phyloP scores from a whole-genome alignment of 768 basidiomycete species.

The Epithele typhae region DNA sequence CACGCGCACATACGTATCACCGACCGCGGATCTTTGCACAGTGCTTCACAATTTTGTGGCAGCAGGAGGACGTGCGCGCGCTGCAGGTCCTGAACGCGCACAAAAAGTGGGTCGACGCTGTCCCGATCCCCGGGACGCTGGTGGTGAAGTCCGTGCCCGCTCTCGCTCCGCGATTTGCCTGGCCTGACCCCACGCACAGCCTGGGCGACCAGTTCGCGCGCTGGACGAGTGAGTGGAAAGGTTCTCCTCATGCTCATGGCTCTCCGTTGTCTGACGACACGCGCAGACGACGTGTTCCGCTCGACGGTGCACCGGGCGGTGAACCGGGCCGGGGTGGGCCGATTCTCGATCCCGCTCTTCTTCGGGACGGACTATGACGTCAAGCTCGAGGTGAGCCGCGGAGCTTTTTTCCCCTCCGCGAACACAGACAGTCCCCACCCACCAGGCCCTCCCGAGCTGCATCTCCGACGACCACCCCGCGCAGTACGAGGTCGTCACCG shows the following conservation, averaged over 20 bases:
- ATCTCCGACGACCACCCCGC: slow-evolving; percentile 50
- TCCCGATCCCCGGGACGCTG: slow-evolving; percentile 51
- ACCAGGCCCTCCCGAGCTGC: slow-evolving; percentile 52
- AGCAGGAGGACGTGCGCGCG: slow-evolving; percentile 46
- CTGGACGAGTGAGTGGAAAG: slow-evolving; percentile 58
- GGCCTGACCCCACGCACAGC: slow-evolving; percentile 24
- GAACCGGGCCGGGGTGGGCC: slow-evolving; percentile 64
- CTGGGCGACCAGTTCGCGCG: slow-evolving; percentile 62
- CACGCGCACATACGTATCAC: too few species aligned
- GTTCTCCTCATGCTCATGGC: too few species aligned
- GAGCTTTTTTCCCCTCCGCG: not conserved
- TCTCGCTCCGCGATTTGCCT: not conserved
- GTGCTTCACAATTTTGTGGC: slow-evolving; percentile 89
- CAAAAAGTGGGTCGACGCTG: slow-evolving; percentile 53
- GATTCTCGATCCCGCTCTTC: slow-evolving; percentile 86
- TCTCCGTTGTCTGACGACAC: not conserved
- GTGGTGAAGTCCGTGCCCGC: slow-evolving; percentile 47
- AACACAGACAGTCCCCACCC: slow-evolving; percentile 63
- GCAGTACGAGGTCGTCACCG: slow-evolving; percentile 71
- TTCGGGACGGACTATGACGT: slow-evolving; percentile 87
- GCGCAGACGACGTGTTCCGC: slow-evolving; percentile 57
- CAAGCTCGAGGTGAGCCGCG: slow-evolving; percentile 51
- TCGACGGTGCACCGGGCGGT: slow-evolving; percentile 68
- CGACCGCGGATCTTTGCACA: slow-evolving; percentile 24
- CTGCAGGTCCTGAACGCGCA: slow-evolving; percentile 49